Conservation (phyloP, 305 asterid species). For the Lippia alba region DNA sequence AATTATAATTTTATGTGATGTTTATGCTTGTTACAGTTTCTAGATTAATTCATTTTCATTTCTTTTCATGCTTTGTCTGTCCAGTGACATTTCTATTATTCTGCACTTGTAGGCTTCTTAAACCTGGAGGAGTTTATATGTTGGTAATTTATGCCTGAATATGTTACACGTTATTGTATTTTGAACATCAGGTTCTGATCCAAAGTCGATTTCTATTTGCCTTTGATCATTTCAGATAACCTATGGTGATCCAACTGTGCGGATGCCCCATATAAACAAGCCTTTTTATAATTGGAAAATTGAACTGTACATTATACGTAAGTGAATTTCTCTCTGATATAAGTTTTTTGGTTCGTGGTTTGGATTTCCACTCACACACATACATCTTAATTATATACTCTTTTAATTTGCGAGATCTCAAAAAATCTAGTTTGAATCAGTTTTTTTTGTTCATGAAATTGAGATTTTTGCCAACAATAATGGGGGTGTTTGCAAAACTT, state of each 20-base stretch:
- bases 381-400: neutral
- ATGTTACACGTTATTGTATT: slow-evolving; percentile 27
- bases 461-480: slow-evolving; percentile 4
- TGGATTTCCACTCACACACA: slow-evolving; percentile 9
- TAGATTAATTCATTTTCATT: slow-evolving; percentile 16
- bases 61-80: slow-evolving; percentile 12
- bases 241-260: slow-evolving; percentile 90
- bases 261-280: slow-evolving; percentile 80
- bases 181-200: slow-evolving; percentile 30
- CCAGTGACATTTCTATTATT: slow-evolving; percentile 25
- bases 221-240: slow-evolving; percentile 70
- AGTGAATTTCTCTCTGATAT: slow-evolving; percentile 41
- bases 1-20: slow-evolving; percentile 16
- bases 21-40: slow-evolving; percentile 5
- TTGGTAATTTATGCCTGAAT: slow-evolving; percentile 58
- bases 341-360: slow-evolving; percentile 12
- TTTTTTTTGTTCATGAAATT: slow-evolving; percentile 1
- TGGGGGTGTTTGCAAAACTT: neutral
- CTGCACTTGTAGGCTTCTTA: slow-evolving; percentile 77
- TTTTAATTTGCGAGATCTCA: neutral
- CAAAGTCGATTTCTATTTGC: slow-evolving; percentile 28
- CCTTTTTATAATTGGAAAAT: slow-evolving; percentile 84
- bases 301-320: slow-evolving; percentile 82
- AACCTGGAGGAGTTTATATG: slow-evolving; percentile 91
- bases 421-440: slow-evolving; percentile 11